Percentiles rank a stretch among this genome's conserved stretches.
phyloP scores from a whole-genome alignment of 805 yeast species.

The Ogataea corticis region DNA sequence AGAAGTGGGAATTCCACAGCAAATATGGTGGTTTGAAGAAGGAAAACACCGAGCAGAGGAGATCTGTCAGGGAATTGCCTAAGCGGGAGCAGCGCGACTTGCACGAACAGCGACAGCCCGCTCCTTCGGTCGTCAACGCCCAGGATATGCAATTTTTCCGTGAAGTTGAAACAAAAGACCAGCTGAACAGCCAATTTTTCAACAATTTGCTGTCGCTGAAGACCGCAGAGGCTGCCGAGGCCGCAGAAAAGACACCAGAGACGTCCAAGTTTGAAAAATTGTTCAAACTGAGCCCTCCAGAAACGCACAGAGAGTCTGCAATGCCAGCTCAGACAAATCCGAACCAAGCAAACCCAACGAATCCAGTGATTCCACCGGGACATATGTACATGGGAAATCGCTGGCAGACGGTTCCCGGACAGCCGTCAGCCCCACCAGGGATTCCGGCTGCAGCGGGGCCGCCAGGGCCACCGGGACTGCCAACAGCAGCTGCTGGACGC shows the following conservation, averaged over 20 bases:
- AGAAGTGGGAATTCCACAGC: slow-evolving; percentile 25
- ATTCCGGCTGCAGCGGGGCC: not conserved
- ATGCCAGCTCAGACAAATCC: too few species aligned
- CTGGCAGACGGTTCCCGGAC: too few species aligned
- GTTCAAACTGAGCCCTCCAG: slow-evolving; percentile 8
- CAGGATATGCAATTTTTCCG: slow-evolving; percentile 22
- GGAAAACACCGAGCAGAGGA: not conserved
- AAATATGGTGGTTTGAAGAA: slow-evolving; percentile 17
- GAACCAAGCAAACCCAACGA: too few species aligned
- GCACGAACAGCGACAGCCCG: not conserved
- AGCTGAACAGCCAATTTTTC: slow-evolving; percentile 26
- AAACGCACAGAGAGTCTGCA: slow-evolving; percentile 1
- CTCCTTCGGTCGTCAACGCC: not conserved
- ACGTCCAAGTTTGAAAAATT: slow-evolving; percentile 23
- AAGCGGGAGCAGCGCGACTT: too few species aligned
- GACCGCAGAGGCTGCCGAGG: slow-evolving; percentile 1
- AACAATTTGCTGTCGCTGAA: slow-evolving; percentile 15
- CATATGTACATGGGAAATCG: too few species aligned
- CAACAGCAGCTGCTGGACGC: not conserved
- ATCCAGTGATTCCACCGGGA: too few species aligned
- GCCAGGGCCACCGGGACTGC: not conserved
- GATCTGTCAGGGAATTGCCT: not conserved
- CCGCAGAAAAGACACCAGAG: slow-evolving; percentile 11
- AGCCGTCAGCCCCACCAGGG: not conserved
- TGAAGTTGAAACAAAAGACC: slow-evolving; percentile 21